Conservation (phyloP, 2,329 filamentous ascomycete genomes). For the Geosmithia flava region DNA sequence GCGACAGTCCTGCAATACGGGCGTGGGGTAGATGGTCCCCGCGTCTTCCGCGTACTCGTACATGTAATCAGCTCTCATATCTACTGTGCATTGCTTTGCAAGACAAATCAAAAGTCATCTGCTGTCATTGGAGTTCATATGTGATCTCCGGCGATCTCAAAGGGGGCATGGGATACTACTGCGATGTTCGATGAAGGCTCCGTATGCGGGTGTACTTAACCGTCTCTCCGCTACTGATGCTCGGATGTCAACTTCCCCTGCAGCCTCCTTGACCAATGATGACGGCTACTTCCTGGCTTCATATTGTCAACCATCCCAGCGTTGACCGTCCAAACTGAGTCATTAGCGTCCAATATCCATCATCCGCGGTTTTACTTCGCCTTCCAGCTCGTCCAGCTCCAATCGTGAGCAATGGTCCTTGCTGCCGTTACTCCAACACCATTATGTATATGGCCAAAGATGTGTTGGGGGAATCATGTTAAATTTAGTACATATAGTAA, state of each 20-base stretch:
- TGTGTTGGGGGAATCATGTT: background rate
- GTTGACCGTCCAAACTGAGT: background rate
- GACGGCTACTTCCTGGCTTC: background rate
- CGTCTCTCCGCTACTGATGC: background rate
- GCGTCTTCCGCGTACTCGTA: too few species aligned
- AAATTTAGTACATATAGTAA: background rate
- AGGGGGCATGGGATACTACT: background rate
- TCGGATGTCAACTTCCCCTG: conserved; percentile 16
- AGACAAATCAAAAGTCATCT: background rate
- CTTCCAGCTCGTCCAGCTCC: too few species aligned
- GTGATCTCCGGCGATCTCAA: background rate
- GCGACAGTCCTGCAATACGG: background rate
- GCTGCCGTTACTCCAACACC: background rate
- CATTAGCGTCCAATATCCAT: background rate
- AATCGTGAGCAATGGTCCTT: background rate
- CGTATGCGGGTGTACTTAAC: background rate
- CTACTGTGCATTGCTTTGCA: background rate
- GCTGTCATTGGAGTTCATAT: background rate
- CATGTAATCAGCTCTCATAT: background rate
- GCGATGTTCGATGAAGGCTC: background rate
- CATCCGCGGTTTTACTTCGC: too few species aligned
- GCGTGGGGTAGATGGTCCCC: background rate
- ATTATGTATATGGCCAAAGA: background rate
- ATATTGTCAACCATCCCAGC: background rate
- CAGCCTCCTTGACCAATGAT: background rate